These are phyloP conservation scores for Aspergillus nidulans DNA, from an alignment of 495 filamentous ascomycete genomes.

Conservation along the genomic window DNA sequence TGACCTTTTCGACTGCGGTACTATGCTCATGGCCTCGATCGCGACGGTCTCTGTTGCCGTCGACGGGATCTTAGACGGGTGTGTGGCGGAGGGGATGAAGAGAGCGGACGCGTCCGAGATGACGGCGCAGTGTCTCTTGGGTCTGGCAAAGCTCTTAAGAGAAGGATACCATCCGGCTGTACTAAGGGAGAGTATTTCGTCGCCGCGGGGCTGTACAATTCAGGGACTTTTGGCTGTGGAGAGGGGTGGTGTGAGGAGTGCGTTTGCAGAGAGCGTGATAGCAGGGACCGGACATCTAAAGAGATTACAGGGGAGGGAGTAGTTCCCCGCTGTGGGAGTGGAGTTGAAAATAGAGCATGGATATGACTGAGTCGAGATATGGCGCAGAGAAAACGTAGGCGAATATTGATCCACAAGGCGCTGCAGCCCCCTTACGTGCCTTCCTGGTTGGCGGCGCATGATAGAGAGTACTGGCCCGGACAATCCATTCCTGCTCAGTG, in stretches of 20 bases:
- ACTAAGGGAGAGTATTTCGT: slow-evolving; percentile 37
- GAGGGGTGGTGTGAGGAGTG: slow-evolving; percentile 37
- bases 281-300: neutral
- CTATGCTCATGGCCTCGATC: slow-evolving; percentile 34
- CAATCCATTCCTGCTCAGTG: too few species aligned
- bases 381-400: too few species aligned
- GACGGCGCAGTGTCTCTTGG: slow-evolving; percentile 38
- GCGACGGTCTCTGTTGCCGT: slow-evolving; percentile 43
- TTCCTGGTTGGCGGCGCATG: too few species aligned
- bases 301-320: neutral
- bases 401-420: too few species aligned
- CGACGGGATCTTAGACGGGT: slow-evolving; percentile 41
- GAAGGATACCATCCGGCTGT: slow-evolving; percentile 34
- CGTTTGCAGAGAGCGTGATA: slow-evolving; percentile 1
- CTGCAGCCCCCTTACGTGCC: too few species aligned
- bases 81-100: slow-evolving; percentile 41
- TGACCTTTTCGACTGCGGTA: slow-evolving; percentile 34
- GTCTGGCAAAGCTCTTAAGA: slow-evolving; percentile 35
- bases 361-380: too few species aligned
- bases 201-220: slow-evolving; percentile 43
- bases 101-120: slow-evolving; percentile 36
- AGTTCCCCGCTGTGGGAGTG: too few species aligned
- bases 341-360: neutral
- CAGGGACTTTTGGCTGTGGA: slow-evolving; percentile 43
- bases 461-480: too few species aligned